Evolutionary conservation across 2,329 filamentous ascomycete species (phyloP).

Genomic region (Cercospora sesami): DNA sequence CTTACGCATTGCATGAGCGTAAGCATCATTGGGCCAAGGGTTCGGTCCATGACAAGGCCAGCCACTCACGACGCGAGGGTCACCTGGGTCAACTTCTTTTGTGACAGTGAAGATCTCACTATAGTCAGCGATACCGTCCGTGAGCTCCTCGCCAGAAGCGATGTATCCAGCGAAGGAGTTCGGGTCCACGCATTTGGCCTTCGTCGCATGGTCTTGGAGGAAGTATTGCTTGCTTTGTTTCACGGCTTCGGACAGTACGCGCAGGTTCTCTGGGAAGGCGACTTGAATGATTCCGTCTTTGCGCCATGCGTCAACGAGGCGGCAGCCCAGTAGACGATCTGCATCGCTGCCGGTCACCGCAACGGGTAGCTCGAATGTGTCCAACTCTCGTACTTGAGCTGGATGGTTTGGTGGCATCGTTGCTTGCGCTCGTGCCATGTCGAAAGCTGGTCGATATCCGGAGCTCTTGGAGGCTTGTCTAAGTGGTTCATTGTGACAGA

Average conservation of each 20-base stretch:
- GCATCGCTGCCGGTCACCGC: slow-evolving; percentile 13
- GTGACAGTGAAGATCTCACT: slow-evolving; percentile 22
- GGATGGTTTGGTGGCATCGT: slow-evolving; percentile 14
- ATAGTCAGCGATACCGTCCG: slow-evolving; percentile 21
- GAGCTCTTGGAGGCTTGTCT: background rate
- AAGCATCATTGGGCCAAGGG: slow-evolving; percentile 13
- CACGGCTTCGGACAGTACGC: slow-evolving; percentile 17
- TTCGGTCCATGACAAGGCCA: slow-evolving; percentile 20
- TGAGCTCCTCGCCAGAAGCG: slow-evolving; percentile 20
- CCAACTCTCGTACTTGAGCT: slow-evolving; percentile 12
- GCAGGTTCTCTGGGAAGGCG: slow-evolving; percentile 12
- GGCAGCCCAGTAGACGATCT: slow-evolving; percentile 1
- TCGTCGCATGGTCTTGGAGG: slow-evolving; percentile 7
- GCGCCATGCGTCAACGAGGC: slow-evolving; percentile 16
- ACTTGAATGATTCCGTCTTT: slow-evolving; percentile 16
- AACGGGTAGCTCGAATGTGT: slow-evolving; percentile 17
- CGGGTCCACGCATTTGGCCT: slow-evolving; percentile 15
- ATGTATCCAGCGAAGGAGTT: slow-evolving; percentile 21
- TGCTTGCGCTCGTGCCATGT: background rate
- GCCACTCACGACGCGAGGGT: slow-evolving; percentile 7
- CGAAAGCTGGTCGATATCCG: slow-evolving; percentile 3
- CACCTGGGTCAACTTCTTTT: slow-evolving; percentile 12
- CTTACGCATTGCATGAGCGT: slow-evolving; percentile 7
- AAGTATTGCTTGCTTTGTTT: slow-evolving; percentile 21
- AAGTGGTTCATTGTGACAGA: background rate